Base-by-base conservation (phyloP, 768 basidiomycete genomes). In the Lentinula boryana region DNA sequence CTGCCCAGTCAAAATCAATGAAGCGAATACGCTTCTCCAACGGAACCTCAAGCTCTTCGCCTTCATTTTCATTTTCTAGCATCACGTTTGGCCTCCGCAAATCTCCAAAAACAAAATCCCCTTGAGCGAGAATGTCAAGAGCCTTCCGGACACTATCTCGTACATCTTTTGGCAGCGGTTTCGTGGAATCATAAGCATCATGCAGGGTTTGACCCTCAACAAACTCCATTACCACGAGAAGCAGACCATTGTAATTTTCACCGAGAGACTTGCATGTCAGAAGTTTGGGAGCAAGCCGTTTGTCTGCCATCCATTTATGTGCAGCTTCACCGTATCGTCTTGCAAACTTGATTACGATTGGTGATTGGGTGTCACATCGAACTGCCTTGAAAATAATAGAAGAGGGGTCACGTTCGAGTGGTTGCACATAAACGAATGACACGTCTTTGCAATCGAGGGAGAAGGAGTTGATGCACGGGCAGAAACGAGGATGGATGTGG, bases 301-400 rank as follows among this genome's bases (percentile, higher is more conserved):
- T 31, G 0, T 52, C 36, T 4, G 70, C 71, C 62, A 76, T 67
- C 0, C 35, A 16, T n/a, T 21, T 32, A 55, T 75, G 75, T 1
- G 62, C 69, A 1, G 56, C 64, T 8, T 4, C 63, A 16, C 69
- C 64, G 44, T 75, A 76, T 0, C 64, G 56, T 9, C 63, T 60
- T 50, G 70, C 71, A 41, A 76, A 76, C 63, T 75, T 76, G 63
- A 76, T 67, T 3, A 75, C 67, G 10, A 68, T 40, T 68, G 60
- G 21, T 63, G 57, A 27, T 33, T 56, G 3, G 27, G 55, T 0
- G 8, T 21, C 60, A 48, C 16, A 41, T 32, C 46, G 18, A 58
- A 50, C 58, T 9, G 70, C 72, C 0, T 46, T 65, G 64, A 68
- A 69, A 0, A 67, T 68, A 3, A 66, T 60, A 31, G 70, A 74